Conservation (phyloP, 108 stramenopile species). For the Ochromonas danica region DNA sequence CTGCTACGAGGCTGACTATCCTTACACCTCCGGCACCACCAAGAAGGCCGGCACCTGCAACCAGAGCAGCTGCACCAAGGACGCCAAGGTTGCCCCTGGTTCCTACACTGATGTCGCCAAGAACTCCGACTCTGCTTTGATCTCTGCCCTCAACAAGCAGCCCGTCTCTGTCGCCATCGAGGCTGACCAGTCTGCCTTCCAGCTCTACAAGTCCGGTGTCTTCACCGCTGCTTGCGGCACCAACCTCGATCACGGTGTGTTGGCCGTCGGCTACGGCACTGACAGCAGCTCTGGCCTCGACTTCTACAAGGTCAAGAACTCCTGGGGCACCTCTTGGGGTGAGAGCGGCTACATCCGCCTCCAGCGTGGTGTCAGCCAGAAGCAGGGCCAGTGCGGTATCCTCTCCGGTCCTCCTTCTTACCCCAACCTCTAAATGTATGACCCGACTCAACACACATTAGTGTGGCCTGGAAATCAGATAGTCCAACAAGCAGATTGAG, state of each 20-base stretch:
- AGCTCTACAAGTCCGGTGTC: slow-evolving; percentile 92
- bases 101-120: slow-evolving; percentile 52
- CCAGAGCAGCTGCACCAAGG: slow-evolving; percentile 43
- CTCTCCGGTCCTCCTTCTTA: no score
- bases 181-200: slow-evolving; percentile 71
- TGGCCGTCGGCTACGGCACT: slow-evolving; percentile 90
- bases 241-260: slow-evolving; percentile 87
- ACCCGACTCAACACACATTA: no score
- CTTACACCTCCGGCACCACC: slow-evolving; percentile 63
- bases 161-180: slow-evolving; percentile 73
- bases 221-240: slow-evolving; percentile 61
- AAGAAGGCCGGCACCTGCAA: slow-evolving; percentile 52
- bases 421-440: no score
- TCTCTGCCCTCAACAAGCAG: slow-evolving; percentile 59
- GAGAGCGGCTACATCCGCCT: slow-evolving; percentile 35
- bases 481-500: no score
- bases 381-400: background rate
- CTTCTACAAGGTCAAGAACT: slow-evolving; percentile 79
- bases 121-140: slow-evolving; percentile 66
- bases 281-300: slow-evolving; percentile 60
- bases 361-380: slow-evolving; percentile 6
- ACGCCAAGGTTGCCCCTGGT: slow-evolving; percentile 44
- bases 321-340: slow-evolving; percentile 67
- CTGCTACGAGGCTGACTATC: slow-evolving; percentile 83
- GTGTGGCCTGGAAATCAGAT: no score